Conservation (phyloP, 108 stramenopile genomes). For the Nannochloropsis salina region DNA sequence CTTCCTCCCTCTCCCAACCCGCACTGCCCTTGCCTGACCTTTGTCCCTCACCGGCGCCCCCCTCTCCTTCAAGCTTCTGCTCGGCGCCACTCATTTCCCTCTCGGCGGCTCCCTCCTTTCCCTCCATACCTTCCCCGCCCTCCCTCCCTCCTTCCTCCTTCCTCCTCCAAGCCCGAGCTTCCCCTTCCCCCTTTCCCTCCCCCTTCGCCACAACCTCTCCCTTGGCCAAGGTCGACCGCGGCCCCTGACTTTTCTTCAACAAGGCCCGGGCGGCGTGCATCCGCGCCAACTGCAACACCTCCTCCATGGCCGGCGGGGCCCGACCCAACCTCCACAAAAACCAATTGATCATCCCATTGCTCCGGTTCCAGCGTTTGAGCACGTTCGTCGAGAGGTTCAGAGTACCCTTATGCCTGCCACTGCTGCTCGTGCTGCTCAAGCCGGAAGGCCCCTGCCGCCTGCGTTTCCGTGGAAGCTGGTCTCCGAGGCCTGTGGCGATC, state of each 20-base stretch:
- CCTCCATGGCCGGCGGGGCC: background rate
- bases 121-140: background rate
- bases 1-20: constrained; percentile 1
- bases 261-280: background rate
- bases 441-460: background rate
- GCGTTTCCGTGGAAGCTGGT: background rate
- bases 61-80: background rate
- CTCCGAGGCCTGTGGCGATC: background rate
- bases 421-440: background rate
- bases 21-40: background rate
- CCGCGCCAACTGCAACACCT: background rate
- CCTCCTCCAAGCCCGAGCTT: background rate
- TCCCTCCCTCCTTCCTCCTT: background rate
- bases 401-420: background rate
- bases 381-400: background rate
- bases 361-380: background rate
- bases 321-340: background rate
- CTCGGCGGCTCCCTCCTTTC: background rate
- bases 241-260: background rate
- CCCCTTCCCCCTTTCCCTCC: background rate
- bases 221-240: too few species aligned
- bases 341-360: constrained; percentile 8
- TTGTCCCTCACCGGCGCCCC: background rate
- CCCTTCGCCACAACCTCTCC: background rate
- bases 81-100: background rate